Evolutionary conservation across 2,329 filamentous ascomycete species (phyloP), one percentile per base, ranked within the genome.

Genomic region (Fusarium sarcochroum): DNA sequence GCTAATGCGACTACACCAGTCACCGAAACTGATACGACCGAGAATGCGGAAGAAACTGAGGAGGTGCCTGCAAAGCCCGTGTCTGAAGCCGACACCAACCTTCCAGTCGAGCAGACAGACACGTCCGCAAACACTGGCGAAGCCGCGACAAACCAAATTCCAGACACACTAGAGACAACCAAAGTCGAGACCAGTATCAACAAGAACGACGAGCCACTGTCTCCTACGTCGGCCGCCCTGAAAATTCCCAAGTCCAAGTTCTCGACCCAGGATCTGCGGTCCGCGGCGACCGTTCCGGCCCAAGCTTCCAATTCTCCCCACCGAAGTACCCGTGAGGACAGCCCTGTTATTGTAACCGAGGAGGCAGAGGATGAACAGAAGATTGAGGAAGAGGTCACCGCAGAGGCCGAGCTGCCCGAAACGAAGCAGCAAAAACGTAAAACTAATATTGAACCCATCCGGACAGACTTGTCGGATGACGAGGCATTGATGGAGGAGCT

Each of bases 401-500:
- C 65, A 32, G 65, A 66, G 17, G 13, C 61, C 14, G 53, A 51
- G 35, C 30, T 63, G 44, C 55, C 69, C 15, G 71, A 71, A 30
- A 49, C 63, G 14, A 64, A 68, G 30, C 49, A 63, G 17, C 58
- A 63, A 42, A 75, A 68, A 27, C 81, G 78, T 30, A 82, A 76
- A 57, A 67, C 75, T 18, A 56, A 73, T 11, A 74, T 86, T 20
- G 86, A 90, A 27, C 87, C 87, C 18, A 90, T 92, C 51, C 80
- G 79, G 37, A 89, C 86, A 4, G 81, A 85, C 17, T 76, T 79
- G 14, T 85, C 80, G 25, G 90, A 91, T n/a, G 92, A 95, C 76
- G 93, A 96, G 75, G 91, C 89, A 17, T 87, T 94, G 66, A 91
- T 97, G 87, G 92, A 97, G 58, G 94, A 97, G 79, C 81, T 97